phyloP scores from a whole-genome alignment of 495 filamentous ascomycete genomes.

The Cercophora newfieldiana region DNA sequence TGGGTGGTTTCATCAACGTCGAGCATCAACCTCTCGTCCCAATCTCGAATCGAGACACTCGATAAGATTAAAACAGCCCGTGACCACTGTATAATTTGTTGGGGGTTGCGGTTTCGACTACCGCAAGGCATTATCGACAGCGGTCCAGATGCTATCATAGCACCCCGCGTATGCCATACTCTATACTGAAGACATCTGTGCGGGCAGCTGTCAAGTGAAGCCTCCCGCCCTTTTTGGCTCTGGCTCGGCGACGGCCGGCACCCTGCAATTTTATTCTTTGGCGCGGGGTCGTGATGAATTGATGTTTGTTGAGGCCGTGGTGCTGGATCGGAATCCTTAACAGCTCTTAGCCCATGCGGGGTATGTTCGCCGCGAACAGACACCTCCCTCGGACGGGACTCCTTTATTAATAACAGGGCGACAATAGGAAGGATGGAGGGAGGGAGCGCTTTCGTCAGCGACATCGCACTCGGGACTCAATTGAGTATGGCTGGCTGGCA shows the following conservation, averaged over 20 bases:
- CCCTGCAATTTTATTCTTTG: constrained; percentile 18
- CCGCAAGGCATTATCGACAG: constrained; percentile 19
- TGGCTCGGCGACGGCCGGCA: neutral
- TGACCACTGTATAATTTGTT: neutral
- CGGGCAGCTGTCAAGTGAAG: constrained; percentile 5
- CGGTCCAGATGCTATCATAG: constrained; percentile 21
- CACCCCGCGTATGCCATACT: constrained; percentile 5
- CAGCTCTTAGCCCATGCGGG: constrained; percentile 15
- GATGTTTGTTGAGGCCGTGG: constrained; percentile 14
- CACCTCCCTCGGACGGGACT: constrained; percentile 1
- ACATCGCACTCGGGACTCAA: neutral
- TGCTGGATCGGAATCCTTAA: constrained; percentile 16
- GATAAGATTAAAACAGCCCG: neutral
- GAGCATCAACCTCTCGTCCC: neutral
- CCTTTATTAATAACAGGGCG: neutral
- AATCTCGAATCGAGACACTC: constrained; percentile 1
- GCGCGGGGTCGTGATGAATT: constrained; percentile 23
- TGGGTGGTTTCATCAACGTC: neutral
- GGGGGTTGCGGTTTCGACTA: neutral
- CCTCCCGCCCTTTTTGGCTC: too few species aligned
- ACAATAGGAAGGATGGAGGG: too few species aligned
- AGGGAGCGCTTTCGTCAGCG: neutral
- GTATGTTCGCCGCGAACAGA: constrained; percentile 9
- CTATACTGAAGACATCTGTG: constrained; percentile 23
- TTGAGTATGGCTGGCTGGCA: neutral